phyloP scores from a whole-genome alignment of 2,329 filamentous ascomycete species.

The Chrysosporium keratinophilum region DNA sequence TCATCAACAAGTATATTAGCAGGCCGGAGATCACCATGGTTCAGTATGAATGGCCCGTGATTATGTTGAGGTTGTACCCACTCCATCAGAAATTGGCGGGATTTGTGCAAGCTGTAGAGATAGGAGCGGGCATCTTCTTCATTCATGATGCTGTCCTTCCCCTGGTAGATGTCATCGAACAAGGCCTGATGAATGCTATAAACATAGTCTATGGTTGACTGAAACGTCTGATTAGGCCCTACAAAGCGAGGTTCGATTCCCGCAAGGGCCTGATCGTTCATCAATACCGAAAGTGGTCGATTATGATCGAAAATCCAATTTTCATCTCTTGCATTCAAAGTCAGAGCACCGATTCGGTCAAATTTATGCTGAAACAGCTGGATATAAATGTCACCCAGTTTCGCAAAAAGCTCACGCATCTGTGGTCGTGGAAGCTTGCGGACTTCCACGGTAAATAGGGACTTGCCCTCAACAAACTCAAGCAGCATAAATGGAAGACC shows the following conservation, averaged over 20 bases:
- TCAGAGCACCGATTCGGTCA: conserved; percentile 9
- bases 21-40: conserved; percentile 13
- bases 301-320: conserved; percentile 10
- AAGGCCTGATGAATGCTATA: conserved; percentile 4
- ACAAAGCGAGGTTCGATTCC: not conserved
- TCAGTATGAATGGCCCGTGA: conserved; percentile 13
- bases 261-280: conserved; percentile 11
- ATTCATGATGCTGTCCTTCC: conserved; percentile 2
- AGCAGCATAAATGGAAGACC: conserved; percentile 12
- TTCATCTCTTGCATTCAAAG: conserved; percentile 8
- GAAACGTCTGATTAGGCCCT: conserved; percentile 2
- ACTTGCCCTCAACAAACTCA: conserved; percentile 12
- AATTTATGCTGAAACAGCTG: conserved; percentile 12
- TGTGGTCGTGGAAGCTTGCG: not conserved
- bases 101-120: conserved; percentile 3
- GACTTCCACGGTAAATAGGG: not conserved
- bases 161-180: conserved; percentile 11
- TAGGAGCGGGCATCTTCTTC: conserved; percentile 14
- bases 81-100: conserved; percentile 10
- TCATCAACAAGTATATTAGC: conserved; percentile 11
- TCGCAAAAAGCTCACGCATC: not conserved
- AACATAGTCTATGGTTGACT: conserved; percentile 12
- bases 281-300: conserved; percentile 1
- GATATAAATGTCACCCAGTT: conserved; percentile 12
- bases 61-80: conserved; percentile 11